These are phyloP conservation scores for Cyberlindnera samutprakarnensis DNA, from an alignment of 805 yeast genomes.

Conservation along the genomic window DNA sequence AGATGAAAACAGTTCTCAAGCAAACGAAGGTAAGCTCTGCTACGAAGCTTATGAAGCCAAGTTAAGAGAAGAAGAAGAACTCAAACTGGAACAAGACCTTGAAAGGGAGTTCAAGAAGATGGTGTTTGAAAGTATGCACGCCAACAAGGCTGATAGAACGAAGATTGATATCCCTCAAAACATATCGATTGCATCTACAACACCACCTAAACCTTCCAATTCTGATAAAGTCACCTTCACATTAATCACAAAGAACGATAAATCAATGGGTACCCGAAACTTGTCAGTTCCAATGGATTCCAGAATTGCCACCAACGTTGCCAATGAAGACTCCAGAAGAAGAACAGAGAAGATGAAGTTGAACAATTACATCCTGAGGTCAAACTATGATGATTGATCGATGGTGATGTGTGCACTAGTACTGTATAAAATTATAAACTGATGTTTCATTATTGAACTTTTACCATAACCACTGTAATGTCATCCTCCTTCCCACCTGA, in stretches of 20 bases:
- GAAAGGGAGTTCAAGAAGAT: conserved; percentile 50
- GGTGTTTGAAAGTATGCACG: conserved; percentile 42
- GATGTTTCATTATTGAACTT: conserved; percentile 17
- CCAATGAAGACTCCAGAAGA: conserved; percentile 42
- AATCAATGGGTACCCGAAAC: conserved; percentile 34
- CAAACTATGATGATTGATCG: conserved; percentile 25
- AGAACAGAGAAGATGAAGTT: conserved; percentile 49
- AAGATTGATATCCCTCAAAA: conserved; percentile 13
- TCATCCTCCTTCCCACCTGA: conserved; percentile 96
- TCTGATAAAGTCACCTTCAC: conserved; percentile 35
- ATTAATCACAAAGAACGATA: conserved; percentile 48
- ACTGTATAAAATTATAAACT: not conserved
- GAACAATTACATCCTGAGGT: conserved; percentile 42
- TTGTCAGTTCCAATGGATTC: conserved; percentile 46
- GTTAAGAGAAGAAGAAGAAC: conserved; percentile 33
- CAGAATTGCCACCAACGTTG: conserved; percentile 44
- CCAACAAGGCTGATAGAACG: conserved; percentile 8
- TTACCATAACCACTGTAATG: conserved; percentile 73
- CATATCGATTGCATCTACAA: conserved; percentile 4
- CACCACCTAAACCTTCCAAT: not conserved
- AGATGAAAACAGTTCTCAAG: conserved; percentile 1
- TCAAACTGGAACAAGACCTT: conserved; percentile 40
- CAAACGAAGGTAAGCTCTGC: conserved; percentile 25
- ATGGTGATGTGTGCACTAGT: too few relatives aligned
- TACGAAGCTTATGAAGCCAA: conserved; percentile 32